Evolutionary conservation across 2,329 filamentous ascomycete genomes (phyloP).

Genomic region (Aquanectria penicillioides): DNA sequence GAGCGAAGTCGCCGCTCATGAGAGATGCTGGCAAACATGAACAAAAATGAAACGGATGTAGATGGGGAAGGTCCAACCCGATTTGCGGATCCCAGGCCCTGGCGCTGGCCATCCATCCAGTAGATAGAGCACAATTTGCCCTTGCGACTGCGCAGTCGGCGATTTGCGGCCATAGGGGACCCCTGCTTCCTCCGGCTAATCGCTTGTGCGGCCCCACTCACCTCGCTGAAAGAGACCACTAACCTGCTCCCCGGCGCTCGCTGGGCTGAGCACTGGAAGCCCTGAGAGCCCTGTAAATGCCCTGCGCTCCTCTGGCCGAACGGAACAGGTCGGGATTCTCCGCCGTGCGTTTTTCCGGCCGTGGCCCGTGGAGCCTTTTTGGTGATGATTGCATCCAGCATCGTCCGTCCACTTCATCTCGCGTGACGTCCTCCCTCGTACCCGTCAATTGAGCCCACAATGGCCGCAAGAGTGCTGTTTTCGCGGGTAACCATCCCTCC

Average conservation of each 20-base stretch:
- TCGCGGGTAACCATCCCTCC: conserved; percentile 57
- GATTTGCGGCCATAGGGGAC: conserved; percentile 21
- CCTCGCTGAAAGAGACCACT: background rate
- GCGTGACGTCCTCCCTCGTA: conserved; percentile 39
- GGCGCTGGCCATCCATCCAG: too few relatives aligned
- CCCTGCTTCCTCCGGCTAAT: conserved; percentile 18
- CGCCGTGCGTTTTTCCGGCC: conserved; percentile 42
- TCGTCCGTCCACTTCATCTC: conserved; percentile 37
- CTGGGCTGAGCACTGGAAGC: background rate
- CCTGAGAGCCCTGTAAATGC: background rate
- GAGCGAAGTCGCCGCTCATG: too few relatives aligned
- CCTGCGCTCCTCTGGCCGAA: conserved; percentile 28
- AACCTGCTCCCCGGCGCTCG: background rate
- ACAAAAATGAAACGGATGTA: conserved; percentile 22
- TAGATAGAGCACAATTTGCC: background rate
- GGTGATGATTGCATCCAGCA: conserved; percentile 31
- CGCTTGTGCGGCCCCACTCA: conserved; percentile 2
- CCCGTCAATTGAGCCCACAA: conserved; percentile 61
- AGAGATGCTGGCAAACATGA: conserved; percentile 1
- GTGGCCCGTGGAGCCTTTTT: conserved; percentile 33
- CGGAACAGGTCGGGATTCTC: conserved; percentile 39
- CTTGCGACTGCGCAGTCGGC: conserved; percentile 20
- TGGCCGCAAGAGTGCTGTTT: conserved; percentile 70
- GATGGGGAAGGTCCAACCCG: conserved; percentile 11
- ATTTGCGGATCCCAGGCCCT: conserved; percentile 8